Evolutionary conservation across 1,284 basidiomycete genomes (phyloP).

Genomic region (Mycosarcoma mackinlayi): DNA sequence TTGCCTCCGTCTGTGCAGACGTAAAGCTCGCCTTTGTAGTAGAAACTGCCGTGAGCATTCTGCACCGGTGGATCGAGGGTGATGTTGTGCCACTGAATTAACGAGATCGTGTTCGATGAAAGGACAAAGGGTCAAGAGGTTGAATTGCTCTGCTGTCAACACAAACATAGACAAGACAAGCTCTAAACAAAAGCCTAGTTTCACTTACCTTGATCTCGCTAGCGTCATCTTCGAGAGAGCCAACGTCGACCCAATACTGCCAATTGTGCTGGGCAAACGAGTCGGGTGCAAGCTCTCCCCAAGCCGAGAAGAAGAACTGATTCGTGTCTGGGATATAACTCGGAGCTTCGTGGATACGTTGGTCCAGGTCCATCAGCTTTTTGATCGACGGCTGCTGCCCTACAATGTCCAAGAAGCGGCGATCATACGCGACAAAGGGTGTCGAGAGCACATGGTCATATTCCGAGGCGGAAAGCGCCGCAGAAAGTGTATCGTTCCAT

Average conservation of each 20-base stretch:
- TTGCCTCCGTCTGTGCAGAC: neutral
- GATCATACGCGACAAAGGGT: neutral
- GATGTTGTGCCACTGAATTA: neutral
- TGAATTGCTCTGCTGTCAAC: neutral
- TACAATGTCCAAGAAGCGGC: neutral
- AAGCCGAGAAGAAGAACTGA: neutral
- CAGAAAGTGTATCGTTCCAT: neutral
- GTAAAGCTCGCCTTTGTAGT: neutral
- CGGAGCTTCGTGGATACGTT: neutral
- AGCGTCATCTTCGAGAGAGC: neutral
- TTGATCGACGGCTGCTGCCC: neutral
- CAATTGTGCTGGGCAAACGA: neutral
- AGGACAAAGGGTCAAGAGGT: too few species aligned
- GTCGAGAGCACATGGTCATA: constrained; percentile 1
- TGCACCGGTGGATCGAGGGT: neutral
- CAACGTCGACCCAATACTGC: neutral
- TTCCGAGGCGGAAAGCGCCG: neutral
- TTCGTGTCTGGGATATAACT: neutral
- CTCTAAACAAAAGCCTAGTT: too few species aligned
- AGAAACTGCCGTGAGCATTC: neutral
- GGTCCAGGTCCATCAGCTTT: neutral
- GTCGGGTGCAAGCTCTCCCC: neutral
- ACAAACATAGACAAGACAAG: too few species aligned
- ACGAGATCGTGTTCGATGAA: neutral
- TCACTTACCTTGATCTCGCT: constrained; percentile 3